A percentile compares a stretch with the other conserved stretches of the same genome.
phyloP scores from a whole-genome alignment of 495 filamentous ascomycete genomes.

The Opeltia flavorubescens region DNA sequence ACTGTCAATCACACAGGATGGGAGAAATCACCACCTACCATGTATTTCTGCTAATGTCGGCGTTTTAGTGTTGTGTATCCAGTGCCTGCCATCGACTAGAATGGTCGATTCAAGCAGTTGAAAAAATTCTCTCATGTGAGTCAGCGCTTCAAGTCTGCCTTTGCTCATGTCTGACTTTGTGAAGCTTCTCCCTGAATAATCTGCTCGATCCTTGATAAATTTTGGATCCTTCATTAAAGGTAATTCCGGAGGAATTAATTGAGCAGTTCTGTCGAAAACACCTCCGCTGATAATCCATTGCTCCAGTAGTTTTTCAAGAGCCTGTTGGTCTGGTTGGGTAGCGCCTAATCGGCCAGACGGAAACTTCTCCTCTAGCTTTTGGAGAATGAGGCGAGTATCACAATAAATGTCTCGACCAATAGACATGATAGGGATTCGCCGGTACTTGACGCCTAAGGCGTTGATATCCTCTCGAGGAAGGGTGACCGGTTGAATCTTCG shows the following conservation, averaged over 20 bases:
- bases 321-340: constrained; percentile 12
- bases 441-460: constrained; percentile 42
- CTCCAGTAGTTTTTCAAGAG: constrained; percentile 26
- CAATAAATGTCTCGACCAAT: constrained; percentile 42
- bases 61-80: constrained; percentile 32
- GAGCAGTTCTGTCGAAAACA: constrained; percentile 32
- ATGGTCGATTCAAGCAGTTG: constrained; percentile 36
- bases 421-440: constrained; percentile 49
- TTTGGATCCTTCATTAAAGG: constrained; percentile 33
- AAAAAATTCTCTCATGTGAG: constrained; percentile 26
- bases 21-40: too few relatives aligned
- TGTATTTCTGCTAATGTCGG: constrained; percentile 45
- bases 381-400: constrained; percentile 46
- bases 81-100: constrained; percentile 41
- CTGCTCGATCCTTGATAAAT: constrained; percentile 39
- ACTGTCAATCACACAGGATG: too few relatives aligned
- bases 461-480: constrained; percentile 45
- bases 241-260: constrained; percentile 32
- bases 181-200: constrained; percentile 24
- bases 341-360: constrained; percentile 16
- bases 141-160: constrained; percentile 30
- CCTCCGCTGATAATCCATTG: constrained; percentile 28
- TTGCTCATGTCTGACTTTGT: constrained; percentile 18
- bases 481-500: constrained; percentile 39
- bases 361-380: constrained; percentile 37